Base-by-base conservation (phyloP, 2,329 filamentous ascomycete species). In the Aspergillus clavatus region DNA sequence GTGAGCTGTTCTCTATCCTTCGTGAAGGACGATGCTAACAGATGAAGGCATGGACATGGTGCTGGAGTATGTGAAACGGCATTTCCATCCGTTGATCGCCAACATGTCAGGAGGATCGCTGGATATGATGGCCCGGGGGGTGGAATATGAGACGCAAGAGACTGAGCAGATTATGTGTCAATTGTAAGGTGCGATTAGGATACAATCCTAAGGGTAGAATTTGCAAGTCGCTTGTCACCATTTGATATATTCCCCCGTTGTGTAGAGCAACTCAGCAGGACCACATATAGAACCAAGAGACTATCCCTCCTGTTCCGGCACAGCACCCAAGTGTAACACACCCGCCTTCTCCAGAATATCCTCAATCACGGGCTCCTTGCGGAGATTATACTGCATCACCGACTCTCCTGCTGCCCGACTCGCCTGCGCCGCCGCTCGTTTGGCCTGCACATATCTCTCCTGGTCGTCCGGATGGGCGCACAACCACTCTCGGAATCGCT, bases 401-500 rank as follows among this genome's bases (percentile, higher is more conserved):
- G 49, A 52, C 48, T 69, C 69, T 2, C 63, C 68, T 8, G 53
- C 48, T 43, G 56, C 50, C 3, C 53, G 59, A 10, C 60, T 59
- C 38, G 57, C 50, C 10, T 43, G 46, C 3, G 67, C 65, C 26
- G 67, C 62, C 47, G 68, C 62, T 19, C 59, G 48, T 58, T 77
- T 76, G 1, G 57, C 58, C 40, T 40, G 49, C 5, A 59, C 69
- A 53, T 77, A 77, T 19, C 68, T 38, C 24, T 65, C 54, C 43
- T 60, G 53, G 45, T 77, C 74, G 1, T 60, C 65, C 2, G 62
- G 60, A 35, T 67, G 54, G 18, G 52, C 50, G n/a, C 40, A 54
- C 39, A 78, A 50, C 71, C 72, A 75, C 12, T 76, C 69, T 4
- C 66, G 57, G 52, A 78, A 73, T 24, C 76, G 68, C 22, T 53